A percentile compares a stretch with the other conserved stretches of the same genome.
These are phyloP conservation scores for Talaromyces sp. DNA, from an alignment of 2,329 filamentous ascomycete genomes.

Conservation along the genomic window DNA sequence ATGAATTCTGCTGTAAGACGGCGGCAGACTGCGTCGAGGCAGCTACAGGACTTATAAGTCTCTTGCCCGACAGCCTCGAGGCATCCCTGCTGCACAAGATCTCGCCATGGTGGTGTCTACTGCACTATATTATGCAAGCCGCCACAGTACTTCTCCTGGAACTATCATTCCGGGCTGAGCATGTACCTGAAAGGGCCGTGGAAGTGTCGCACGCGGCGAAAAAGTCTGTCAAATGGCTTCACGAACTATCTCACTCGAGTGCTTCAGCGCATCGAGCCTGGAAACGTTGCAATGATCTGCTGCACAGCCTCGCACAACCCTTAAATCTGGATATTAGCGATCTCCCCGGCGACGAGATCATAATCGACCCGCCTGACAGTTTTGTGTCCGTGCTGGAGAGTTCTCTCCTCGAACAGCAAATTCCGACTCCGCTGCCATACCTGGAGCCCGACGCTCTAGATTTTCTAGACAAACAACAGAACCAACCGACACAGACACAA, in stretches of 20 bases:
- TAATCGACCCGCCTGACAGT: constrained; percentile 13
- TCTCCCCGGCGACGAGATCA: constrained; percentile 20
- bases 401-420: constrained; percentile 22
- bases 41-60: constrained; percentile 34
- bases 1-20: constrained; percentile 32
- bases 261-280: constrained; percentile 27
- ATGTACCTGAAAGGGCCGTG: constrained; percentile 36
- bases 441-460: constrained; percentile 23
- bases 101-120: constrained; percentile 40
- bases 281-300: constrained; percentile 30
- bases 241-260: constrained; percentile 24
- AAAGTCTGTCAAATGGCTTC: constrained; percentile 31
- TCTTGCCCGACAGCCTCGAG: constrained; percentile 37
- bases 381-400: constrained; percentile 15
- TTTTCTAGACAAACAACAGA: constrained; percentile 23
- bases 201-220: constrained; percentile 30
- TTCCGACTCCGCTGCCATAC: constrained; percentile 13
- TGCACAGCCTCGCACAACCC: constrained; percentile 28
- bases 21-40: constrained; percentile 39
- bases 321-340: constrained; percentile 26
- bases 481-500: neutral
- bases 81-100: constrained; percentile 30
- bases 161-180: constrained; percentile 36
- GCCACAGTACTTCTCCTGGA: constrained; percentile 40
- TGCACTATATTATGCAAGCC: constrained; percentile 42